These are phyloP conservation scores for Yarrowia bubula DNA, from an alignment of 805 yeast genomes.

Conservation along the genomic window DNA sequence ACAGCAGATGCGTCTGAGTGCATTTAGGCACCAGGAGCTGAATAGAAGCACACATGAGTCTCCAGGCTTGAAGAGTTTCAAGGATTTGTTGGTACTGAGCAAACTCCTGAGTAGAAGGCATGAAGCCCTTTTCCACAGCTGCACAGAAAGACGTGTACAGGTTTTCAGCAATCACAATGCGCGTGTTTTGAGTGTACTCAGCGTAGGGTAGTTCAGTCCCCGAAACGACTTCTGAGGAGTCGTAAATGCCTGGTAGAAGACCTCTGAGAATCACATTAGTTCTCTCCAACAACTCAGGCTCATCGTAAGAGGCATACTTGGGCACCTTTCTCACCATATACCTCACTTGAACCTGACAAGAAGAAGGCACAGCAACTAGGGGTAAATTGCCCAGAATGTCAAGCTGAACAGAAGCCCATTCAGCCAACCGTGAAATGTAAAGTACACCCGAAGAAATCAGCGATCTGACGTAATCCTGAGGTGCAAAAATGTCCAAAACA, in stretches of 20 bases:
- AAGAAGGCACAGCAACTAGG: constrained; percentile 28
- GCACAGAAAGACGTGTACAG: not conserved
- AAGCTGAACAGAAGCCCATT: constrained; percentile 44
- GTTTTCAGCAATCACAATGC: not conserved
- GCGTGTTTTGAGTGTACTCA: constrained; percentile 14
- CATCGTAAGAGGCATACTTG: constrained; percentile 2
- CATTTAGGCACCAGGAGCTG: not conserved
- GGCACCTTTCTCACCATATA: constrained; percentile 14
- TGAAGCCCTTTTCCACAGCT: not conserved
- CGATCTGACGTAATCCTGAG: constrained; percentile 70
- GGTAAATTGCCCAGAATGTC: constrained; percentile 47
- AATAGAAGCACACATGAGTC: constrained; percentile 11
- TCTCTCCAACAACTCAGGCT: not conserved
- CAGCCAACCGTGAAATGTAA: constrained; percentile 50
- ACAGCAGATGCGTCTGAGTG: constrained; percentile 37
- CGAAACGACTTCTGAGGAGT: not conserved
- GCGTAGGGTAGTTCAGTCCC: not conserved
- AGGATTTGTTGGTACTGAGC: constrained; percentile 10
- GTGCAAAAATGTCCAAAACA: constrained; percentile 50
- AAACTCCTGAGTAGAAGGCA: constrained; percentile 2
- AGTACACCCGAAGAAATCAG: constrained; percentile 84
- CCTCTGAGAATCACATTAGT: not conserved
- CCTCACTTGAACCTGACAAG: constrained; percentile 3
- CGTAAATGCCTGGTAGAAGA: not conserved
- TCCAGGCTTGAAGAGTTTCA: constrained; percentile 6